phyloP scores from a whole-genome alignment of 306 rosid species.

The Macrotyloma uniflorum region DNA sequence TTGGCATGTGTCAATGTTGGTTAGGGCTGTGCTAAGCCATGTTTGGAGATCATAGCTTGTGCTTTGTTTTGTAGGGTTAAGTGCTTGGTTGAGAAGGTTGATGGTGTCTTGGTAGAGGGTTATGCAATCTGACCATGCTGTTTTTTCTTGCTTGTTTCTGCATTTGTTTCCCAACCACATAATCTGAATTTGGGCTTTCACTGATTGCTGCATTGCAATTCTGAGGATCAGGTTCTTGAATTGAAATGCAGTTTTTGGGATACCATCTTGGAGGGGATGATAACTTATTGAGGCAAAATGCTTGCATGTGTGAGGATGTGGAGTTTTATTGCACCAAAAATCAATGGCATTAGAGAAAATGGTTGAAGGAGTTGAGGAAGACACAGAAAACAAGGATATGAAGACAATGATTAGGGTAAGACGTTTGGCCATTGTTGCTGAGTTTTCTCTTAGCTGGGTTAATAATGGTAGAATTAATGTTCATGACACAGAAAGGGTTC shows the following conservation, averaged over 20 bases:
- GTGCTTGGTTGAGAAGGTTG: constrained; percentile 53
- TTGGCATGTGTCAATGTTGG: constrained; percentile 59
- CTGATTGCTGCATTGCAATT: constrained; percentile 45
- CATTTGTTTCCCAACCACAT: constrained; percentile 51
- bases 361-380: constrained; percentile 31
- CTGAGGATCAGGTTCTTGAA: constrained; percentile 46
- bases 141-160: constrained; percentile 43
- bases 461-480: neutral
- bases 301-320: constrained; percentile 58
- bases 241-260: constrained; percentile 39
- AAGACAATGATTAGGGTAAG: constrained; percentile 15
- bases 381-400: constrained; percentile 37
- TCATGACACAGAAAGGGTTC: neutral
- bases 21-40: constrained; percentile 61
- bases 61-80: constrained; percentile 33
- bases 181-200: constrained; percentile 42
- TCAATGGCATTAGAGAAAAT: constrained; percentile 23
- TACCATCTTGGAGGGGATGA: neutral
- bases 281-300: constrained; percentile 21
- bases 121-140: constrained; percentile 60
- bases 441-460: neutral
- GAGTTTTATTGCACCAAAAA: constrained; percentile 62
- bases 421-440: constrained; percentile 38
- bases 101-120: constrained; percentile 56
- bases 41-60: constrained; percentile 52